Conservation (phyloP, 208 protist genomes). For the Leishmania gerbilli region DNA sequence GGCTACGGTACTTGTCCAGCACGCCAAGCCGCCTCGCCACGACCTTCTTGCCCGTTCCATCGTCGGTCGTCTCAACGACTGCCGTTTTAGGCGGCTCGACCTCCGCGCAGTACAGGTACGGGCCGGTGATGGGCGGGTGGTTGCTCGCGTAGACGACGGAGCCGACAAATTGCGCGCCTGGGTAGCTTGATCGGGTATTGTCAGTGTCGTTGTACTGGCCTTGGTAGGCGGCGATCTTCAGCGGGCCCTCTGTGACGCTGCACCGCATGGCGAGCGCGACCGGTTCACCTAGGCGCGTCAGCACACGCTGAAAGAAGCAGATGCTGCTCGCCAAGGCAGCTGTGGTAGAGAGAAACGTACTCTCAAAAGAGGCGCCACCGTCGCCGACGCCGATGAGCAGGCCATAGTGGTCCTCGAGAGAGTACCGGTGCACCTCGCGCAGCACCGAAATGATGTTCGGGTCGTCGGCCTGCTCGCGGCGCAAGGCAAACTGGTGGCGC, state of each 20-base stretch:
- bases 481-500: conserved; percentile 63
- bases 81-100: conserved; percentile 25
- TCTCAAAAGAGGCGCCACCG: conserved; percentile 76
- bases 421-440: conserved; percentile 86
- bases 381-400: conserved; percentile 64
- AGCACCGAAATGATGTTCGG: conserved; percentile 59
- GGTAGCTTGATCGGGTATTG: conserved; percentile 80
- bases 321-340: conserved; percentile 77
- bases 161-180: conserved; percentile 72
- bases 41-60: not conserved
- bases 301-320: conserved; percentile 82
- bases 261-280: conserved; percentile 57
- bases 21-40: not conserved
- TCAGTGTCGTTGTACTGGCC: conserved; percentile 86
- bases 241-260: conserved; percentile 65
- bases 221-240: conserved; percentile 79
- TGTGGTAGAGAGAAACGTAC: conserved; percentile 72
- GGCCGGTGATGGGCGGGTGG: conserved; percentile 59
- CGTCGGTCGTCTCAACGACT: conserved; percentile 2
- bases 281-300: conserved; percentile 66
- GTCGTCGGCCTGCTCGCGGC: conserved; percentile 50
- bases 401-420: conserved; percentile 81
- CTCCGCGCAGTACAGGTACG: conserved; percentile 32
- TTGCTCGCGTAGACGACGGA: conserved; percentile 68
- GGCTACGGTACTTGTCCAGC: conserved; percentile 36